Conservation (phyloP, 208 protist species). For the Naegleria lovaniensis region DNA sequence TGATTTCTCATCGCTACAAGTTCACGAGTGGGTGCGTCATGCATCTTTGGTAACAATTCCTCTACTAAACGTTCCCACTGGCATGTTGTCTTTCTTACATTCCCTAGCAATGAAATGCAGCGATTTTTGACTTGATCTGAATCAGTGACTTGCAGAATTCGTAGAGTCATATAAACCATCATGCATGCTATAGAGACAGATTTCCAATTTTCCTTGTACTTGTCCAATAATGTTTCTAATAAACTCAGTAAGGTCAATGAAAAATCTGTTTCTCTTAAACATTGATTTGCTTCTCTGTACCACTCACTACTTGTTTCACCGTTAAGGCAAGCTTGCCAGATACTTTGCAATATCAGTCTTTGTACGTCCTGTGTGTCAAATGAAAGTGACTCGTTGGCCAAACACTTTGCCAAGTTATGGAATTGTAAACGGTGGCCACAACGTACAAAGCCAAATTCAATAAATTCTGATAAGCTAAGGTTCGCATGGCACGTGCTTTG, state of each 20-base stretch:
- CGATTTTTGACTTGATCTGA: too few relatives aligned
- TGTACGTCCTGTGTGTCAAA: not conserved
- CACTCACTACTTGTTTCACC: not conserved
- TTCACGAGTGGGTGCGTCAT: not conserved
- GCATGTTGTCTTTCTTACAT: not conserved
- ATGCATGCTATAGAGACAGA: not conserved
- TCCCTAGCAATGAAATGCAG: not conserved
- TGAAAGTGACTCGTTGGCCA: not conserved
- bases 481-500: not conserved
- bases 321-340: not conserved
- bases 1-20: not conserved
- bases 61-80: not conserved
- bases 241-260: not conserved
- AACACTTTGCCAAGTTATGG: not conserved
- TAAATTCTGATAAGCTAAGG: not conserved
- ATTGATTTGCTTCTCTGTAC: not conserved
- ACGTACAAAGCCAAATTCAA: not conserved
- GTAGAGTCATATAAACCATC: too few relatives aligned
- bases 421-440: not conserved
- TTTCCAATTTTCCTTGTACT: slow-evolving; percentile 1
- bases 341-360: not conserved
- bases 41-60: not conserved
- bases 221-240: not conserved
- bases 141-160: too few relatives aligned
- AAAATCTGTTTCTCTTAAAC: not conserved